Evolutionary conservation across 164 flowering plant genomes (phyloP).

Genomic region (grape (Vitis vinifera)): DNA sequence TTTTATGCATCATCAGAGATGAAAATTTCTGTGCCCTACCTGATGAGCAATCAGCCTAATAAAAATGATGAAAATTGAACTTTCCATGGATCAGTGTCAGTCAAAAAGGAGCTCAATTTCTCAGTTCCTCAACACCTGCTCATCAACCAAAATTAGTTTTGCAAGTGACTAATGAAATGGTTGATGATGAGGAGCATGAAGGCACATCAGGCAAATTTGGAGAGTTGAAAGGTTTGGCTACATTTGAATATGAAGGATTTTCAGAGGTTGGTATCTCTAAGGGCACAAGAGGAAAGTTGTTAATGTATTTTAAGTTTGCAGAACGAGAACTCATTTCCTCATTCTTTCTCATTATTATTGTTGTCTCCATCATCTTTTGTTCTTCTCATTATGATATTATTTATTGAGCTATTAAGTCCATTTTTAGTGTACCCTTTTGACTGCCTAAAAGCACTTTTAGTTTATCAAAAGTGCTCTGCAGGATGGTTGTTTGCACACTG

Average conservation of each 20-base stretch:
- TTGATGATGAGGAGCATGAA: conserved; percentile 29
- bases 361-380: not conserved
- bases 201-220: conserved; percentile 19
- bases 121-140: conserved; percentile 38
- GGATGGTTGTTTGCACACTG: no score
- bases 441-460: no score
- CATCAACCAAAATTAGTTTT: conserved; percentile 48
- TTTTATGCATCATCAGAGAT: not conserved
- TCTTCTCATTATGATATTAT: not conserved
- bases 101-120: conserved; percentile 39
- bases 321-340: not conserved
- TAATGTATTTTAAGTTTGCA: not conserved
- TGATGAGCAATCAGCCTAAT: not conserved
- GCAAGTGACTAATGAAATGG: conserved; percentile 40
- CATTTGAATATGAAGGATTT: conserved; percentile 26
- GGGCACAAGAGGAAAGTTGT: not conserved
- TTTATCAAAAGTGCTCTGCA: no score
- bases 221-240: conserved; percentile 23
- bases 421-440: no score
- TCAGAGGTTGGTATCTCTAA: conserved; percentile 39
- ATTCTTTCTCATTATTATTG: not conserved
- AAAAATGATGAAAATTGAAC: not conserved
- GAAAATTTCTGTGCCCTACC: not conserved
- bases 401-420: no score
- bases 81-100: conserved; percentile 41